Evolutionary conservation across 1,139 yeast species (phyloP), one percentile per base, ranked within the genome.

Genomic region (Taphrina sp.): DNA sequence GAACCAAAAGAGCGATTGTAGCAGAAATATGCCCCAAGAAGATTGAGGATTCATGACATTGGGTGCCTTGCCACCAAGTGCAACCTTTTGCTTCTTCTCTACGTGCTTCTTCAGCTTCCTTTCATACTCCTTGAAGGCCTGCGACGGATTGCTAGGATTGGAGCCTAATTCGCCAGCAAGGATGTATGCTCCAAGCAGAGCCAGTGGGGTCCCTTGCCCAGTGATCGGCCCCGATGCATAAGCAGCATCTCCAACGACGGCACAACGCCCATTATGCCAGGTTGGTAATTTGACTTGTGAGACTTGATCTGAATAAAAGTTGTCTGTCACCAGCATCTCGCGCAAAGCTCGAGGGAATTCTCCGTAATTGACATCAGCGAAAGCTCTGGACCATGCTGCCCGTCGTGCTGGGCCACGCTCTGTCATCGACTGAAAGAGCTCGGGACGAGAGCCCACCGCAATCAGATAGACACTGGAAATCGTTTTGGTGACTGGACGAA

Each of bases 211-310:
- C 12, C 43, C 43, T 7, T 38, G 43, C n/a, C 43, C 43, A 8
- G 43, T 38, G 29, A 38, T 23, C 3, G 28, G 43, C 20, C 29
- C 24, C 2, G 43, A 29, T 8, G 43, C 43, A 28, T 29, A 38
- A 10, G 43, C 43, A 8, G 43, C 43, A 12, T 38, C 43, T 8
- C 43, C 43, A 7, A 38, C 43, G 5, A 38, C 17, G 14, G 43
- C 43, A 16, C 22, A 28, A 23, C 43, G 28, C 19, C 14, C 16
- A 3, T 7, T 22, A 5, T 28, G 24, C 43, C 43, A 38, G 19
- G 43, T 12, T 38, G 22, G 2, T 10, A 38, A 10, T 14, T 38
- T 38, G 43, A 38, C 16, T 7, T 38, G 43, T 20, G 10, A 23
- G 19, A 38, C 22, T n/a, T 38, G 29, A 14, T 38, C 43, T 5